phyloP scores from a whole-genome alignment of 495 filamentous ascomycete species.

The Penicillium fimorum region DNA sequence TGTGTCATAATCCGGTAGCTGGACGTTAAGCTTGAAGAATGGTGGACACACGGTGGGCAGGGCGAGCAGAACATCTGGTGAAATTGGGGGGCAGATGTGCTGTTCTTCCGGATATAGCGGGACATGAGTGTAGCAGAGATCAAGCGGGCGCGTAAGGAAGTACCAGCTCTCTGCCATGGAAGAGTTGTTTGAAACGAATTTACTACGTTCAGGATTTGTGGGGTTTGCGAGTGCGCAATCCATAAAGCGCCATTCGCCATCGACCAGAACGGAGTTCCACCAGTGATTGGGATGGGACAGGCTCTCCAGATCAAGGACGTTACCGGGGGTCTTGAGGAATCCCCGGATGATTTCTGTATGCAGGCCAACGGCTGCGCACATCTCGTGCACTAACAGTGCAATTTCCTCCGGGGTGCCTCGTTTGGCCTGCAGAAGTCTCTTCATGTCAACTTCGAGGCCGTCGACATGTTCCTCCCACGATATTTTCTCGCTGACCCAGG shows the following conservation, averaged over 20 bases:
- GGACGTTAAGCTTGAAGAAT: constrained; percentile 76
- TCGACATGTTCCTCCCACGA: constrained; percentile 96
- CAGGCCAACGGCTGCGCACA: constrained; percentile 89
- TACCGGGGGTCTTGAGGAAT: constrained; percentile 87
- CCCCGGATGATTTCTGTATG: constrained; percentile 81
- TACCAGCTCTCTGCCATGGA: constrained; percentile 82
- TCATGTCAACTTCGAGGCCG: constrained; percentile 68
- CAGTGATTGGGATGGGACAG: constrained; percentile 87
- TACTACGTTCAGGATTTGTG: constrained; percentile 74
- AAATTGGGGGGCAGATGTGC: constrained; percentile 85
- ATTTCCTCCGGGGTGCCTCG: constrained; percentile 90
- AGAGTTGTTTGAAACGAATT: constrained; percentile 69
- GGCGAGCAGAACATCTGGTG: constrained; percentile 77
- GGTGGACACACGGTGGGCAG: constrained; percentile 82
- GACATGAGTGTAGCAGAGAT: constrained; percentile 93
- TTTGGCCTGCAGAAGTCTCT: constrained; percentile 77
- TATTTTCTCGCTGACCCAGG: constrained; percentile 92
- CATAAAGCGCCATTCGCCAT: constrained; percentile 95
- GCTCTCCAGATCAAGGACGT: constrained; percentile 68
- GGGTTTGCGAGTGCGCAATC: constrained; percentile 90
- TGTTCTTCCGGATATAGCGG: constrained; percentile 82
- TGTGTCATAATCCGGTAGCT: constrained; percentile 88
- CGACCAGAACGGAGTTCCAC: constrained; percentile 95
- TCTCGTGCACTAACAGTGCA: constrained; percentile 81
- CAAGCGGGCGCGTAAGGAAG: constrained; percentile 81